Base-by-base conservation (phyloP, 768 basidiomycete species). In the Trametes punicea region DNA sequence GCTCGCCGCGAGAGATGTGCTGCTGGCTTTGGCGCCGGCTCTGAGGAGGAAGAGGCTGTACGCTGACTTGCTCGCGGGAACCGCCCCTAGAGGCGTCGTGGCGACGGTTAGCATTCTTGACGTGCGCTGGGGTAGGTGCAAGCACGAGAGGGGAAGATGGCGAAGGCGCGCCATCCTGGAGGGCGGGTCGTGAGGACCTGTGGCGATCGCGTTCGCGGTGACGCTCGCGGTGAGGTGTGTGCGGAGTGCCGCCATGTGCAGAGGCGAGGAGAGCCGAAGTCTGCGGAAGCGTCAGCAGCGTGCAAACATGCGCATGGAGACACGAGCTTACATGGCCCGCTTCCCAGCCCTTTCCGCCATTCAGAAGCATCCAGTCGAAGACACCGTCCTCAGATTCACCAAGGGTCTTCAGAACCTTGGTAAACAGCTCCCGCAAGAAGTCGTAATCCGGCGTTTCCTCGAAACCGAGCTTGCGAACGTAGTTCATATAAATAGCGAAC, bases 401-500 rank as follows among this genome's bases (percentile, higher is more conserved):
- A 2, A 84, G 69, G 18, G 86, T 90, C 76, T 91, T 94, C 51
- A 98, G 73, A 16, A 98, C 86, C 71, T 97, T 98, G 33, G 84
- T 76, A 70, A 99, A 98, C 25, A 99, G 77, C 61, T 98, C 96
- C 40, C 95, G 83, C 51, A 99, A 80, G 71, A 99, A 99, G 66
- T 99, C 96, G 62, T 99, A 99, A 72, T 99, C 96, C 2, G 96
- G 96, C 23, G 84, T 83, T 73, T 99, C 96, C 69, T 98, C 97
- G 67, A 98, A 99, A 25, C 95, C 96, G 56, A 99, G 81, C 72
- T 97, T 98, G 46, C 96, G 91, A 41, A 99, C 96, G 64, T 99
- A 99, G 75, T 97, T 98, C 86, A 99, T 93, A 74, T 98, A 99
- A 63, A 98, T 98, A 18, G 87, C 85, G 67, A 99, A 98, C 67